These are phyloP conservation scores for Glaciozyma antarctica DNA, from an alignment of 768 basidiomycete species.

Conservation along the genomic window DNA sequence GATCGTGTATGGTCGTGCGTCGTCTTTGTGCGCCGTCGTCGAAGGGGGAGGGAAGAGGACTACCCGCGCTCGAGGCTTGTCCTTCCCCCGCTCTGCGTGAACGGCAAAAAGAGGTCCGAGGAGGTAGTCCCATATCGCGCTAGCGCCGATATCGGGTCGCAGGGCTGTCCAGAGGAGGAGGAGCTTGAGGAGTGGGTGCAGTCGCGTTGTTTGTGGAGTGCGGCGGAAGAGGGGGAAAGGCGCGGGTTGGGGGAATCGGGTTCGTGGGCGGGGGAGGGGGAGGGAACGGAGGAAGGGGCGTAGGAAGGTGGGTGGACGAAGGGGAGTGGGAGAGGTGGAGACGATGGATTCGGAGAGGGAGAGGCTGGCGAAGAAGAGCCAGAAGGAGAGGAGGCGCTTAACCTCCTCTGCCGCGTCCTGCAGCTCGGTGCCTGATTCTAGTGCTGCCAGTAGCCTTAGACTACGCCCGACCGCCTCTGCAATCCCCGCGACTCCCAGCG, in stretches of 20 bases:
- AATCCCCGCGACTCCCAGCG: background rate
- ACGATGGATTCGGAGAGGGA: background rate
- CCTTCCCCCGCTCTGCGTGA: too few species aligned
- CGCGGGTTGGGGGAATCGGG: background rate
- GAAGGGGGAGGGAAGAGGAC: too few species aligned
- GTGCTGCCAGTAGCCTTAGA: background rate
- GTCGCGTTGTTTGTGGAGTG: background rate
- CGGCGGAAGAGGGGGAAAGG: background rate
- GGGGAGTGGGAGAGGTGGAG: background rate
- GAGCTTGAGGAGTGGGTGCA: background rate
- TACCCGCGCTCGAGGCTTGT: too few species aligned
- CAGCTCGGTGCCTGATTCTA: background rate
- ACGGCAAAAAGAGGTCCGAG: background rate
- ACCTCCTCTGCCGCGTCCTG: background rate
- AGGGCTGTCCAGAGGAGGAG: background rate
- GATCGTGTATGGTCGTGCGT: too few species aligned
- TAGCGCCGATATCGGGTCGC: background rate
- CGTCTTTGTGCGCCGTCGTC: too few species aligned
- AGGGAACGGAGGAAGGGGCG: background rate
- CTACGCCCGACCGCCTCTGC: background rate
- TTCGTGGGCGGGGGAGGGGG: background rate
- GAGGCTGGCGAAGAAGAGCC: background rate
- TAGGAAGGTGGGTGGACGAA: background rate
- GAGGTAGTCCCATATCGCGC: background rate
- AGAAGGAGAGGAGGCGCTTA: background rate